Base-by-base conservation (phyloP, 2,329 filamentous ascomycete genomes). In the Claviceps quebecensis region DNA sequence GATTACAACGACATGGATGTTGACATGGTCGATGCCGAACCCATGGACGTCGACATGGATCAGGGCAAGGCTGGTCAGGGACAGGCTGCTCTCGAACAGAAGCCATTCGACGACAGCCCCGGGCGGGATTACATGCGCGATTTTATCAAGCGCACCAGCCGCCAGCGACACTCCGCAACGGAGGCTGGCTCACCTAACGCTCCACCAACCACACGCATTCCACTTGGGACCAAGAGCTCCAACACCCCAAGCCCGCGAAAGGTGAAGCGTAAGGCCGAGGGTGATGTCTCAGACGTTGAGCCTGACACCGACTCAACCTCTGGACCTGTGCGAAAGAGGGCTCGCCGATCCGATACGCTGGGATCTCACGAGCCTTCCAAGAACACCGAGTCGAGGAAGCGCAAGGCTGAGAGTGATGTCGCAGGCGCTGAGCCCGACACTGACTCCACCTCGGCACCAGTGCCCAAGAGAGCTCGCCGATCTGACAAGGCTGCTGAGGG, bases 141-240 rank as follows among this genome's bases (percentile, higher is more conserved):
- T 16, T 69, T 69, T 44, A 67, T 68, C 54, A 63, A 61, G 47
- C 62, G 63, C n/a, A 60, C 64, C 26, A 61, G 58, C 19, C 61
- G 58, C 11, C 59, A 58, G 55, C 53, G 60, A 45, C 53, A 56
- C 3, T 62, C 63, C 2, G 56, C 64, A 13, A 61, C 64, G 1
- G 63, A 64, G 40, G 56, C 59, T 1, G 65, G 63, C 4, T 65
- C 63, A n/a, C 62, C 63, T 14, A 56, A 65, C 23, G 58, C 62
- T 6, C 52, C 54, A 7, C n/a, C 50, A 5, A 19, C 46, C 1
- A 59, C 62, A 54, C 60, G 66, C 37, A 56, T 56, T 38, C 64
- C 66, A 45, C 59, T 69, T 17, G 65, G 57, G 29, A 57, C 54
- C 51, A 65, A 64, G 61, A 68, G 64, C 59, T 63, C 64, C 57